Percentiles rank a stretch among this genome's conserved stretches.
Evolutionary conservation across 2,329 filamentous ascomycete genomes (phyloP).

Genomic region (Colletotrichum incanum): DNA sequence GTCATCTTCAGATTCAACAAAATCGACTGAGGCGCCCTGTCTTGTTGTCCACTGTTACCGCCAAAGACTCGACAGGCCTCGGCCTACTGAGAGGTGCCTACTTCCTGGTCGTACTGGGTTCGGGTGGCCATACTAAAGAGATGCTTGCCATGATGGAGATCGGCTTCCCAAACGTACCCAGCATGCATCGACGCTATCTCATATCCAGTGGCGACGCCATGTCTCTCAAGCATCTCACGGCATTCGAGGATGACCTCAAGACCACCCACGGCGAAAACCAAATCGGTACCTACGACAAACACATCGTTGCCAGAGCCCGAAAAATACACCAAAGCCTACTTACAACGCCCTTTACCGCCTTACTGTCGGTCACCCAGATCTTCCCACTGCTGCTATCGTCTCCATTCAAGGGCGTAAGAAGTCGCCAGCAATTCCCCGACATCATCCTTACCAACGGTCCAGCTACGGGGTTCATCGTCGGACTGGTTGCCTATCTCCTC

Average conservation of each 20-base stretch:
- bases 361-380: conserved; percentile 77
- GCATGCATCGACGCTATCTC: conserved; percentile 84
- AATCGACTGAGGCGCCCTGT: conserved; percentile 26
- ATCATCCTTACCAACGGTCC: conserved; percentile 91
- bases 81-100: conserved; percentile 59
- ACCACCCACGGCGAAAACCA: conserved; percentile 44
- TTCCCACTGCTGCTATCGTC: conserved; percentile 67
- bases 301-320: conserved; percentile 82
- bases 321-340: conserved; percentile 85
- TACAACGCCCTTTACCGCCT: conserved; percentile 79
- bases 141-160: conserved; percentile 87
- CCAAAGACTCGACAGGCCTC: conserved; percentile 40
- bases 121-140: conserved; percentile 94
- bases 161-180: conserved; percentile 65
- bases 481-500: conserved; percentile 63
- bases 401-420: conserved; percentile 46
- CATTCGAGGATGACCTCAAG: conserved; percentile 56
- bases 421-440: conserved; percentile 71
- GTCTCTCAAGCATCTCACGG: conserved; percentile 79
- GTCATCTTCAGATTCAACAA: conserved; percentile 34
- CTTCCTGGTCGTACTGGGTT: conserved; percentile 88
- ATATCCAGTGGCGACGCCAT: conserved; percentile 84
- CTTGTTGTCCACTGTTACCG: conserved; percentile 14
- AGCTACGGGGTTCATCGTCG: conserved; percentile 86
- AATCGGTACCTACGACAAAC: conserved; percentile 73